Conservation (phyloP, 192 early-diverging fungal species). For the Lunasporangiospora selenospora region DNA sequence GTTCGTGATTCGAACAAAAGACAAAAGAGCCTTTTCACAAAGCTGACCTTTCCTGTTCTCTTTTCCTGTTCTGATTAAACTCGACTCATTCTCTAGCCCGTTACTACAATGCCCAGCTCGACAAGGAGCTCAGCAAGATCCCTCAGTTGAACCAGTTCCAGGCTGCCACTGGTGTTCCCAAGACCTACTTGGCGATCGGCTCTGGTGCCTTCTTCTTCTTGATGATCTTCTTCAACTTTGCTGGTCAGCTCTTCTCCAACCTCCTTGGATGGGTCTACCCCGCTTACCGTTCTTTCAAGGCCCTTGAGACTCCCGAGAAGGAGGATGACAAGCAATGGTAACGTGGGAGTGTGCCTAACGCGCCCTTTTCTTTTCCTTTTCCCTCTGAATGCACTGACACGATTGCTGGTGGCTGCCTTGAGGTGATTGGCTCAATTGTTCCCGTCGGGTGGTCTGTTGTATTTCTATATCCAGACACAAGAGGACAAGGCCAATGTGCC, state of each 20-base stretch:
- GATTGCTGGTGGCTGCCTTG: neutral
- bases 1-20: no score
- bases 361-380: conserved; percentile 1
- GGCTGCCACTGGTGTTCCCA: conserved; percentile 81
- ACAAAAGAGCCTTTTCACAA: no score
- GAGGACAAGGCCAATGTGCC: no score
- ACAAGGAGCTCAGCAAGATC: conserved; percentile 76
- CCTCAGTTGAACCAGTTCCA: conserved; percentile 73
- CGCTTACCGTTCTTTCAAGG: conserved; percentile 92
- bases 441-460: no score
- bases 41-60: no score
- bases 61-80: no score
- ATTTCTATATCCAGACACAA: no score
- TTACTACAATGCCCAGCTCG: conserved; percentile 62
- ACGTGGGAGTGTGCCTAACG: neutral
- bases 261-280: conserved; percentile 92
- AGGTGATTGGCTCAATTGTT: no score
- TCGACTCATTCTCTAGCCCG: conserved; percentile 28
- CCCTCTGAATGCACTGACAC: neutral
- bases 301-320: conserved; percentile 82
- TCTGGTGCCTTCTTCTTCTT: conserved; percentile 64
- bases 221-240: conserved; percentile 93
- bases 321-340: conserved; percentile 87
- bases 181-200: conserved; percentile 84
- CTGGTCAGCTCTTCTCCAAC: conserved; percentile 79